phyloP scores from a whole-genome alignment of 345 rosid species.

The Chamaenerion angustifolium region DNA sequence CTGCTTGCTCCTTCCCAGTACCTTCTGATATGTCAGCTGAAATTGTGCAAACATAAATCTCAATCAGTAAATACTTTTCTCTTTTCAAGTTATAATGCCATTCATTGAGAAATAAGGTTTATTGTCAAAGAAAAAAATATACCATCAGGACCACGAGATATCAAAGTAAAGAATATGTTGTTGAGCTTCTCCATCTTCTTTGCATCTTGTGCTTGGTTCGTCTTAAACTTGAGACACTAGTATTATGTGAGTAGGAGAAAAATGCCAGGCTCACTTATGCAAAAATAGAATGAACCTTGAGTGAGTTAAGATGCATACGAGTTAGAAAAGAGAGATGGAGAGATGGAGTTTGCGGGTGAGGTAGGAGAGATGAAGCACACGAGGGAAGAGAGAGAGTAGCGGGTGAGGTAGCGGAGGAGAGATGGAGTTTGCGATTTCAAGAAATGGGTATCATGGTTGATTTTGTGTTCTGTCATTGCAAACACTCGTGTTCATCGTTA shows the following conservation, averaged over 20 bases:
- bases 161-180: slow-evolving; percentile 77
- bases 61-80: background rate
- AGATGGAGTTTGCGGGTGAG: no score
- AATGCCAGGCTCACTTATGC: background rate
- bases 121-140: slow-evolving; percentile 1
- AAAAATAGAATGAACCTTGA: no score
- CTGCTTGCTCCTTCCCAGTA: slow-evolving; percentile 22
- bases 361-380: no score
- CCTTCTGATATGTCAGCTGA: slow-evolving; percentile 26
- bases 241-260: slow-evolving; percentile 2
- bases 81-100: background rate
- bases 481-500: no score
- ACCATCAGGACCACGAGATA: slow-evolving; percentile 97
- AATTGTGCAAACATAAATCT: background rate
- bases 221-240: slow-evolving; percentile 96
- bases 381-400: no score
- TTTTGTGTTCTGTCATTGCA: no score
- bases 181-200: slow-evolving; percentile 97
- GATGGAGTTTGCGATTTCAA: no score
- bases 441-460: no score
- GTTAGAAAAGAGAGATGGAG: no score
- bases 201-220: slow-evolving; percentile 94
- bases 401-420: no score
- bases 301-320: no score
- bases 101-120: no score